Base-by-base conservation (phyloP, 441 rosid species). In the Breynia disticha region DNA sequence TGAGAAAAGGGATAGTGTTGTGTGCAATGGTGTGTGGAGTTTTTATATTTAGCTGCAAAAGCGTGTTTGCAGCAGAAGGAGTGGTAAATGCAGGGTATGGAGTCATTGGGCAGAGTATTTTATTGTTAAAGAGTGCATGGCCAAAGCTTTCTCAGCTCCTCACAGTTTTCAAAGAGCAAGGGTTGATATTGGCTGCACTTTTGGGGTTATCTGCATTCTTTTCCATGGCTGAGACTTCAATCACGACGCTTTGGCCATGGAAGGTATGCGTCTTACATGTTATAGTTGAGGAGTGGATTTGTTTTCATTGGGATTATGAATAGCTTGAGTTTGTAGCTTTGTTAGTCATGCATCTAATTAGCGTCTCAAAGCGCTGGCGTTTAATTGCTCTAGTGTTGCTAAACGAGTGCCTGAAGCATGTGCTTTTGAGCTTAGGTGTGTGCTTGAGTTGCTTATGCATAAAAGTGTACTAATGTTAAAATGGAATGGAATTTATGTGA, bases 181-280 rank as follows among this genome's bases (percentile, higher is more conserved):
- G 97, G 59, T 66, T 84, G 48, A 50, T 93, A 39, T 68, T 93
- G 78, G 85, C 94, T 43, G 82, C 76, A 7, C 81, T 93, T 62
- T 71, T 93, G 53, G 79, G 96, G 48, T 81, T 89, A 18, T 93
- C 99, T 12, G 99, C 99, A 4, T 93, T 93, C 72, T 89, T 89
- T 68, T 93, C 99, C 48, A 93, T 93, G 99, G 97, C 99, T 11
- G 99, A 93, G 84, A 93, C 99, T 47, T 78, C 99, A 38, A 93
- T 93, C 45, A 93, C 99, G 19, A 93, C 95, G 5, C 66, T 93
- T 39, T 93, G 97, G 96, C 99, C 99, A 0, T 93, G 99, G 99
- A 93, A 93, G 99, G 99, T 93, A 75, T 69, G 61, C 50, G 16
- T 28, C 35, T 28, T 28, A 4, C 35, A 9, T 28, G 19, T 57